Evolutionary conservation across 306 rosid species (phyloP).

Genomic region (Corylus avellana): DNA sequence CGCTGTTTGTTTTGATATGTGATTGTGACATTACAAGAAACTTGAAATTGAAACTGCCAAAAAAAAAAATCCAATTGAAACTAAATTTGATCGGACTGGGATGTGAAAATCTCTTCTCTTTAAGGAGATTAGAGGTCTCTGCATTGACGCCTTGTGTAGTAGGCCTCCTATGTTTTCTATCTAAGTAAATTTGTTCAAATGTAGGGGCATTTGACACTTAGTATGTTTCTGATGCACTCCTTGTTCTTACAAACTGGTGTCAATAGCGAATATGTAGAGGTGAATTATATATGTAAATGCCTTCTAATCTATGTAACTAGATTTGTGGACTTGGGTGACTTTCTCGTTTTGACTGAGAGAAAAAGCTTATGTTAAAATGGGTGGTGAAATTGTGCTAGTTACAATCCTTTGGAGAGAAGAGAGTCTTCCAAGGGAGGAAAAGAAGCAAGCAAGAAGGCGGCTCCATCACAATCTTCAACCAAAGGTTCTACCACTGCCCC

Average conservation of each 20-base stretch:
- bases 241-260: background rate
- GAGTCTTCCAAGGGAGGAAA: constrained; percentile 82
- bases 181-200: background rate
- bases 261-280: background rate
- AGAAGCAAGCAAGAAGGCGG: constrained; percentile 65
- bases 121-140: background rate
- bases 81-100: background rate
- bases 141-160: background rate
- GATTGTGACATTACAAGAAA: background rate
- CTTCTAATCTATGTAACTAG: background rate
- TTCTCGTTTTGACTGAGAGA: background rate
- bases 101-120: background rate
- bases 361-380: background rate
- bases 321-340: background rate
- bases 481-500: constrained; percentile 55
- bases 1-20: background rate
- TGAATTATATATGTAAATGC: background rate
- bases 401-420: constrained; percentile 86
- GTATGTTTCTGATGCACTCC: background rate
- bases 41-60: background rate
- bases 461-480: constrained; percentile 59
- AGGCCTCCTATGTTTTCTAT: background rate
- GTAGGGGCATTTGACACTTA: background rate
- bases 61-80: background rate
- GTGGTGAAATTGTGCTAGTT: constrained; percentile 41